Percentiles rank a stretch among this genome's conserved stretches.
Conservation (phyloP, 805 yeast species). For the Komagataella populi region DNA sequence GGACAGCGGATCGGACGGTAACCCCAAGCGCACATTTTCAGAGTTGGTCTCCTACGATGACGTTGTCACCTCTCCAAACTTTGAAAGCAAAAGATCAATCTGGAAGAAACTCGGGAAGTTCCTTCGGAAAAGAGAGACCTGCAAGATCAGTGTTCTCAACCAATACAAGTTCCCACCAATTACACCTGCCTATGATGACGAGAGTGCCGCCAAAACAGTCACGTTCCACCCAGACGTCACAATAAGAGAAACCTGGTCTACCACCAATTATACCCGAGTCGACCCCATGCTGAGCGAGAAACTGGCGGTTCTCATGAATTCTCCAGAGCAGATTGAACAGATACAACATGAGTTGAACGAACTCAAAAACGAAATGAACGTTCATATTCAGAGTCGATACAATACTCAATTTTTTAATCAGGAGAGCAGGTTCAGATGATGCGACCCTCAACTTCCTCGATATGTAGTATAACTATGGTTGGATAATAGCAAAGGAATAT, state of each 20-base stretch:
- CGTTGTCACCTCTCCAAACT: neutral
- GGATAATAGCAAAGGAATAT: slow-evolving; percentile 74
- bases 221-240: neutral
- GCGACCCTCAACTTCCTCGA: slow-evolving; percentile 48
- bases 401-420: slow-evolving; percentile 54
- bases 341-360: slow-evolving; percentile 54
- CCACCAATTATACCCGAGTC: slow-evolving; percentile 38
- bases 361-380: slow-evolving; percentile 57
- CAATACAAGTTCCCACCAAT: neutral
- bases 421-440: slow-evolving; percentile 2
- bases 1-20: neutral
- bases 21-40: neutral
- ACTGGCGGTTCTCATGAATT: slow-evolving; percentile 27
- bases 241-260: slow-evolving; percentile 30
- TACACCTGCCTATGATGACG: neutral
- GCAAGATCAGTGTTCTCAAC: neutral
- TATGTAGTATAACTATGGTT: slow-evolving; percentile 86
- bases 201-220: neutral
- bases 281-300: slow-evolving; percentile 35
- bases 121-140: neutral
- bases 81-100: neutral
- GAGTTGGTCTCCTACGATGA: neutral
- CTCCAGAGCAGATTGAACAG: slow-evolving; percentile 33
- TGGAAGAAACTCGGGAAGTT: neutral
- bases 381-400: slow-evolving; percentile 44